A percentile compares a stretch with the other conserved stretches of the same genome.
Conservation (phyloP, 148 eudicot genomes). For the Beta vulgaris region DNA sequence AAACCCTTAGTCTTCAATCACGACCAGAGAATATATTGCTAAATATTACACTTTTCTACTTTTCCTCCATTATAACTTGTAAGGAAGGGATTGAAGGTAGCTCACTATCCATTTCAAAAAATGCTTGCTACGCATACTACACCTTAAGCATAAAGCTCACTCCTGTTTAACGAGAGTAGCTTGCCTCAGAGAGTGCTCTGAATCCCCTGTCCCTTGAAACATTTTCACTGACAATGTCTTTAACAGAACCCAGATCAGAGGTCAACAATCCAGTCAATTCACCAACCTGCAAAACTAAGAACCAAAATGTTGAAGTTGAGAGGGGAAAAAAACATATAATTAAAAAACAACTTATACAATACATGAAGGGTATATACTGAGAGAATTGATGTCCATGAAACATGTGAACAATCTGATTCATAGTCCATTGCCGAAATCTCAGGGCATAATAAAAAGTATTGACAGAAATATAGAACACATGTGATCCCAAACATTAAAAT, state of each 20-base stretch:
- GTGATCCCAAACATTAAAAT: not conserved
- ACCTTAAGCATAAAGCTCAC: slow-evolving; percentile 54
- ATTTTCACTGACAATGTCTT: slow-evolving; percentile 80
- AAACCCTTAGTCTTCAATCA: not conserved
- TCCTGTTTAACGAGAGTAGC: slow-evolving; percentile 69
- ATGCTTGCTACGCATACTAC: slow-evolving; percentile 26
- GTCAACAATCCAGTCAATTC: slow-evolving; percentile 91
- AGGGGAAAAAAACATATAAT: not conserved
- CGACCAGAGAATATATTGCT: not conserved
- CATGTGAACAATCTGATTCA: not conserved
- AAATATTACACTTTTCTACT: not conserved
- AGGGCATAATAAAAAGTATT: not conserved
- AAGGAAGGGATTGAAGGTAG: not conserved
- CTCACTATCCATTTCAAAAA: slow-evolving; percentile 10
- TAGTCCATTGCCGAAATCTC: not conserved
- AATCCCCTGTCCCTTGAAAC: slow-evolving; percentile 96
- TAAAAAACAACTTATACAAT: not conserved
- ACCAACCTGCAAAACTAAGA: slow-evolving; percentile 62
- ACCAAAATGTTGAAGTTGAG: slow-evolving; percentile 11
- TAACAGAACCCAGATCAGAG: slow-evolving; percentile 90
- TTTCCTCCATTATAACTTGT: not conserved
- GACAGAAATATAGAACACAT: not conserved
- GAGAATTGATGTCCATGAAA: slow-evolving; percentile 3
- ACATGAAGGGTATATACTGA: not conserved
- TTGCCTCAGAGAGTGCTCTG: slow-evolving; percentile 99